Percentiles rank a stretch among this genome's conserved stretches.
Evolutionary conservation across 1,284 basidiomycete genomes (phyloP).

Genomic region (Sanghuangporus baumii): DNA sequence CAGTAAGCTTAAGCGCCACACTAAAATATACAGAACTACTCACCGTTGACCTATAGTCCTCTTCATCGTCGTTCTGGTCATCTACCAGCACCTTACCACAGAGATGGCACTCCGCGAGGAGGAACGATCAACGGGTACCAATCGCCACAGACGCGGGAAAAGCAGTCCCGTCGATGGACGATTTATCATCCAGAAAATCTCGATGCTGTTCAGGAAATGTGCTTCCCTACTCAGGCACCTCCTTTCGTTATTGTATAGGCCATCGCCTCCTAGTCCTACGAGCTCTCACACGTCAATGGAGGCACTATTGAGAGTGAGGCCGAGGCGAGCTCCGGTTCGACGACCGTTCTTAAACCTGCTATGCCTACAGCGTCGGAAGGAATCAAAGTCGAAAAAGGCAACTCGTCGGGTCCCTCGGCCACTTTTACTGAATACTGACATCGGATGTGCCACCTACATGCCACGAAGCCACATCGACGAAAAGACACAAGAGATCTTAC

Average conservation of each 20-base stretch:
- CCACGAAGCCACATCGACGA: constrained; percentile 9
- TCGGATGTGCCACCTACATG: not conserved
- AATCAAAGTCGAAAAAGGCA: not conserved
- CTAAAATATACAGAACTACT: not conserved
- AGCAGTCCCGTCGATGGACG: not conserved
- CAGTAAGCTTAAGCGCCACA: constrained; percentile 3
- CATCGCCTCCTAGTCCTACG: not conserved
- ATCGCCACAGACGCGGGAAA: not conserved
- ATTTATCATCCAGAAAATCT: not conserved
- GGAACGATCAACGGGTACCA: not conserved
- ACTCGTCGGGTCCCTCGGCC: not conserved
- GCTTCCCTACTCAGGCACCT: not conserved
- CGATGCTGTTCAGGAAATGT: not conserved
- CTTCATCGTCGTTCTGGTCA: constrained; percentile 12
- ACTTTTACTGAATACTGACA: not conserved
- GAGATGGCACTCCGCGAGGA: constrained; percentile 4
- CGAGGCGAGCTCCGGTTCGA: not conserved
- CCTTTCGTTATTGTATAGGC: not conserved
- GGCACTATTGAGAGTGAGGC: not conserved
- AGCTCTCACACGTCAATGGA: not conserved
- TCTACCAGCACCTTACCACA: constrained; percentile 12
- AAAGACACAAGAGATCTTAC: constrained; percentile 3
- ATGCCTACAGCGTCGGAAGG: not conserved
- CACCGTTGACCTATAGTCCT: constrained; percentile 2
- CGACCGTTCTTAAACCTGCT: not conserved